Base-by-base conservation (phyloP, 805 yeast genomes). In the Schwanniomyces polymorphus region DNA sequence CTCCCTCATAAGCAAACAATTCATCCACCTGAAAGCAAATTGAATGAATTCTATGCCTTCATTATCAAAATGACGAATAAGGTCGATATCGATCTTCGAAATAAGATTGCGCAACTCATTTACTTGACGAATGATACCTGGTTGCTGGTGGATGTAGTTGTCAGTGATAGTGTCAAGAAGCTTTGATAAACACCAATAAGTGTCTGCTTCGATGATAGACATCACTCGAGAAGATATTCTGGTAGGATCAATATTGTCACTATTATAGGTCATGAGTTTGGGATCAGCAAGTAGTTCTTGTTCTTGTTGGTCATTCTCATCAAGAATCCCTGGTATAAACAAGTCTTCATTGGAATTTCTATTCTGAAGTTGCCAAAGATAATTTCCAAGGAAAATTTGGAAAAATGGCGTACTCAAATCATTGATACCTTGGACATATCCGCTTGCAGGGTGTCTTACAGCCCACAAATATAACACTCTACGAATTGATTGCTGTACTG, bases 11-110 rank as follows among this genome's bases (percentile, higher is more conserved):
- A 94, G 72, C 59, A 94, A 72, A 71, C 99, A 94, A 68, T 94
- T 94, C 98, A 94, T 94, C 99, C 99, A 94, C 55, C 99, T 77
- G 71, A 94, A 94, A 17, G 97, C 82, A 66, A 94, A 94, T 67
- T 94, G 99, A 53, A 94, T 82, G 60, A 94, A 94, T 65, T 94
- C 97, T n/a, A 94, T 82, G 41, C 88, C 88, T 62, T 94, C 97
- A 1, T 65, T 60, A 49, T 84, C 84, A 53, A 94, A 80, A 68
- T 94, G 98, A 33, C 74, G 74, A 34, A 84, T 83, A 28, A 94
- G 73, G 23, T 80, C 84, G 2, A 78, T 65, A 60, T 94, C 98
- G 46, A 92, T 91, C 52, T 96, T 78, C 52, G 82, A 78, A 14
- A 91, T 88, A 43, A 94, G 74, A 52, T 84, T 88, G 45, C 84